A percentile compares a stretch with the other conserved stretches of the same genome.
Conservation (phyloP, 768 basidiomycete genomes). For the Rhizopogon vinicolor region DNA sequence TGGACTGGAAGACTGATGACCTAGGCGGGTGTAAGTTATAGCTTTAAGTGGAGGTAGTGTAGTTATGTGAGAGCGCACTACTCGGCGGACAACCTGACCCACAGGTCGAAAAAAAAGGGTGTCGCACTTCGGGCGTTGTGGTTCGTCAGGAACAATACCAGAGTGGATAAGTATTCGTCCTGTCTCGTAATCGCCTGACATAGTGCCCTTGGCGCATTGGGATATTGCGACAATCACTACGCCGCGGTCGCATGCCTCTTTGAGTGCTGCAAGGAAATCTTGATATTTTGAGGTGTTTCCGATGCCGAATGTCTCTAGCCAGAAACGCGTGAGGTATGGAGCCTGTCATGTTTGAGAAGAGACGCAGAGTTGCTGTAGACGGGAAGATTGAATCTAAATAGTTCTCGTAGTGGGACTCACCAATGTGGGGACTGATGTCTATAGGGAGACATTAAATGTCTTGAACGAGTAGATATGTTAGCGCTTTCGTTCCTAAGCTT, state of each 20-base stretch:
- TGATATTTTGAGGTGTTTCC: slow-evolving; percentile 86
- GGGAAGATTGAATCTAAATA: slow-evolving; percentile 12
- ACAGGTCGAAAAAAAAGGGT: background rate
- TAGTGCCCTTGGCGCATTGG: slow-evolving; percentile 84
- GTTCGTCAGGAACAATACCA: slow-evolving; percentile 87
- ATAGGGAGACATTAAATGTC: slow-evolving; percentile 5
- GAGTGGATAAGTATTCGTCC: slow-evolving; percentile 61
- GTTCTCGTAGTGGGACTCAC: slow-evolving; percentile 33
- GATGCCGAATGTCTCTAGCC: slow-evolving; percentile 85
- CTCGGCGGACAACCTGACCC: background rate
- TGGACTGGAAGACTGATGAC: slow-evolving; percentile 76
- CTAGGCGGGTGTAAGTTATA: slow-evolving; percentile 61
- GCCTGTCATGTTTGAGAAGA: slow-evolving; percentile 84
- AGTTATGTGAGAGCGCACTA: slow-evolving; percentile 91
- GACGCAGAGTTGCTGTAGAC: slow-evolving; percentile 62
- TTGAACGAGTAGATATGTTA: background rate
- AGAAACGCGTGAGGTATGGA: slow-evolving; percentile 74
- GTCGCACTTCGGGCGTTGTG: slow-evolving; percentile 88
- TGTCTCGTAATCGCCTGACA: slow-evolving; percentile 80
- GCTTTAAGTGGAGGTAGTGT: slow-evolving; percentile 84
- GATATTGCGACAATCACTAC: slow-evolving; percentile 89
- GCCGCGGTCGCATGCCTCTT: slow-evolving; percentile 77
- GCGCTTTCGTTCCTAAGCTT: slow-evolving; percentile 65
- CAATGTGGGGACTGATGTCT: slow-evolving; percentile 83
- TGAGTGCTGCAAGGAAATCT: slow-evolving; percentile 72